Conservation (phyloP, 2,329 filamentous ascomycete species). For the Kalmusia sp. region DNA sequence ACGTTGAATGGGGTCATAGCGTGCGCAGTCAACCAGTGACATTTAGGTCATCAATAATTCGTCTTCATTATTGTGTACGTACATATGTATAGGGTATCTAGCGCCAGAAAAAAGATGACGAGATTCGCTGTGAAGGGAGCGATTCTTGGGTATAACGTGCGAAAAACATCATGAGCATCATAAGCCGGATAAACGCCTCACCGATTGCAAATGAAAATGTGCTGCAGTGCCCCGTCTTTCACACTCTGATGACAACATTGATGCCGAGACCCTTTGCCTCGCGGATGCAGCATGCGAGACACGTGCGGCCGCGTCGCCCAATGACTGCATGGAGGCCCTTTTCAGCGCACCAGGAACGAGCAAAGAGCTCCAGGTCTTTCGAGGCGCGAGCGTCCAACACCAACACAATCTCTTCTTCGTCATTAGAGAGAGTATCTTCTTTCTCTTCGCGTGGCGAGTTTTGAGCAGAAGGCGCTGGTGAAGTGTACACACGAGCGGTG, state of each 20-base stretch:
- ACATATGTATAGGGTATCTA: slow-evolving; percentile 1
- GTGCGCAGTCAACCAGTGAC: not conserved
- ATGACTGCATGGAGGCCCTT: slow-evolving; percentile 77
- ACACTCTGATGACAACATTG: slow-evolving; percentile 65
- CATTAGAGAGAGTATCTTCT: slow-evolving; percentile 16
- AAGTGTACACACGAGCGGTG: slow-evolving; percentile 22
- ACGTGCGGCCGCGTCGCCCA: slow-evolving; percentile 71
- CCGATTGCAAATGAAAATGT: not conserved
- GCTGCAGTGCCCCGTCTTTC: slow-evolving; percentile 7
- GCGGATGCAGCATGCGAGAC: slow-evolving; percentile 75
- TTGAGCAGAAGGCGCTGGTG: slow-evolving; percentile 23
- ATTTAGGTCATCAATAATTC: not conserved
- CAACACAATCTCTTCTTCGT: slow-evolving; percentile 42
- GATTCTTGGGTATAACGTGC: slow-evolving; percentile 9
- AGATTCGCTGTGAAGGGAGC: not conserved
- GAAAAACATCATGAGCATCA: not conserved
- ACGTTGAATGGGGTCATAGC: no score
- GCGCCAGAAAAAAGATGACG: not conserved
- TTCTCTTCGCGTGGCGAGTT: slow-evolving; percentile 16
- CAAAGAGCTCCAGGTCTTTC: slow-evolving; percentile 72
- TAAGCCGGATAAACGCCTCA: not conserved
- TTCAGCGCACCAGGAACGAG: slow-evolving; percentile 75
- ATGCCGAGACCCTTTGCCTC: slow-evolving; percentile 76
- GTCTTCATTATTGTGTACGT: not conserved
- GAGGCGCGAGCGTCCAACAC: slow-evolving; percentile 62